phyloP scores from a whole-genome alignment of 2,329 filamentous ascomycete genomes.

The Hymenoscyphus infarciens region DNA sequence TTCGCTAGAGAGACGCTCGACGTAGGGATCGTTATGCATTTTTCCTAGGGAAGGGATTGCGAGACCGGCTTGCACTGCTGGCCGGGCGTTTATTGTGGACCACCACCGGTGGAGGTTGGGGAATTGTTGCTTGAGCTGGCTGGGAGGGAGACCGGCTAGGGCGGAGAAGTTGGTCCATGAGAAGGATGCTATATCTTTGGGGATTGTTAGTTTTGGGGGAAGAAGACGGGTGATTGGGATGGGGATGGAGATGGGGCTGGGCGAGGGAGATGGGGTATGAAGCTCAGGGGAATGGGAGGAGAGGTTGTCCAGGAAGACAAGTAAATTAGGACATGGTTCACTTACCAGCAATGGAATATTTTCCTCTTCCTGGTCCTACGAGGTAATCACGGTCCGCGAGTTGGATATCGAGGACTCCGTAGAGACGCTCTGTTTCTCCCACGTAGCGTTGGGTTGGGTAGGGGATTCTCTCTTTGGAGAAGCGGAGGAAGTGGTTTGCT shows the following conservation, averaged over 20 bases:
- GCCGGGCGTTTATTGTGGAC: slow-evolving; percentile 54
- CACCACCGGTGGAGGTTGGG: slow-evolving; percentile 65
- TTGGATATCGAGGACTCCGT: slow-evolving; percentile 66
- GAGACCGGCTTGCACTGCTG: slow-evolving; percentile 60
- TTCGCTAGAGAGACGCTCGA: slow-evolving; percentile 43
- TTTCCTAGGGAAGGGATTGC: slow-evolving; percentile 51
- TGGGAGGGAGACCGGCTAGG: slow-evolving; percentile 61
- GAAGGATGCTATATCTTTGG: slow-evolving; percentile 65
- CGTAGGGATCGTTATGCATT: slow-evolving; percentile 41
- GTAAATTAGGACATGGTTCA: no score
- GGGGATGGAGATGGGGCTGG: no score
- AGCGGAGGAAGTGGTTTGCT: slow-evolving; percentile 68
- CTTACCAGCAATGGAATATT: slow-evolving; percentile 55
- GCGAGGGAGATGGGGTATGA: no score
- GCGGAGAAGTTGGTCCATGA: slow-evolving; percentile 62
- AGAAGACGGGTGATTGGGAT: no score
- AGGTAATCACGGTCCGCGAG: slow-evolving; percentile 51
- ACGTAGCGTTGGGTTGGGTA: slow-evolving; percentile 72
- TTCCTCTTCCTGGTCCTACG: slow-evolving; percentile 51
- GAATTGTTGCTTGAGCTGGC: slow-evolving; percentile 46
- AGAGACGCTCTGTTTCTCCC: slow-evolving; percentile 71
- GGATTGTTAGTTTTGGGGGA: not conserved
- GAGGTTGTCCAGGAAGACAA: no score
- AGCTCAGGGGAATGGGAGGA: not conserved
- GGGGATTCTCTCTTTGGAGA: slow-evolving; percentile 64